Evolutionary conservation across 2,329 filamentous ascomycete species (phyloP).

Genomic region (Fusarium hostae): DNA sequence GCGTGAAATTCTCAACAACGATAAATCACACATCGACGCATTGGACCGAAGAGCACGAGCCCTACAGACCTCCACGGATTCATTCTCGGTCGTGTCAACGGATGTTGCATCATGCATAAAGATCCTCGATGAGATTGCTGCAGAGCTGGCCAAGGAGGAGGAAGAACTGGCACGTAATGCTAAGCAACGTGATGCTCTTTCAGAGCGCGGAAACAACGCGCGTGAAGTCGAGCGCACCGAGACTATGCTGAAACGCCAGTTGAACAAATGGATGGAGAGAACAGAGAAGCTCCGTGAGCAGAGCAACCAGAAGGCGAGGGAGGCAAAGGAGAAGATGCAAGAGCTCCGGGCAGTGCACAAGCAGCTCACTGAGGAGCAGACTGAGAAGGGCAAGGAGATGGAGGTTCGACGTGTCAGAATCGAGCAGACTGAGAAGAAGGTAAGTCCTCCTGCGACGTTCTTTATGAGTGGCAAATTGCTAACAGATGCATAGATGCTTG

Average conservation of each 20-base stretch:
- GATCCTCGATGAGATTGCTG: constrained; percentile 85
- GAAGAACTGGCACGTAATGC: constrained; percentile 85
- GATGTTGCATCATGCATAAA: constrained; percentile 92
- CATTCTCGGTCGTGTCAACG: constrained; percentile 83
- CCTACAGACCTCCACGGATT: constrained; percentile 90
- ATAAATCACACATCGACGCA: constrained; percentile 86
- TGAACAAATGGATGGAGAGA: constrained; percentile 85
- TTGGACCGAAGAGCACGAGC: constrained; percentile 89
- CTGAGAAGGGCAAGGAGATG: constrained; percentile 89
- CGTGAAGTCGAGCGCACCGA: constrained; percentile 92
- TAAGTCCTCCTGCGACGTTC: constrained; percentile 50
- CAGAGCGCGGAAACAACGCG: constrained; percentile 88
- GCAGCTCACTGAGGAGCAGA: constrained; percentile 83
- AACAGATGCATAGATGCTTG: constrained; percentile 79
- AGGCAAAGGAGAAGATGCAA: constrained; percentile 90
- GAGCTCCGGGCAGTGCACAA: constrained; percentile 83
- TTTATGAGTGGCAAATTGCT: constrained; percentile 2
- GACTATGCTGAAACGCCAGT: constrained; percentile 82
- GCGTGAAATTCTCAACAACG: constrained; percentile 78
- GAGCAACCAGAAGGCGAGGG: constrained; percentile 81
- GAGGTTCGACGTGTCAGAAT: constrained; percentile 92
- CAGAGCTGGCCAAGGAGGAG: constrained; percentile 90
- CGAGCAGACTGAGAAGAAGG: constrained; percentile 99
- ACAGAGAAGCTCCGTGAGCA: constrained; percentile 86
- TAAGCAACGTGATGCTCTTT: constrained; percentile 85